These are phyloP conservation scores for Tulasnella sp. DNA, from an alignment of 768 basidiomycete genomes.

Conservation along the genomic window DNA sequence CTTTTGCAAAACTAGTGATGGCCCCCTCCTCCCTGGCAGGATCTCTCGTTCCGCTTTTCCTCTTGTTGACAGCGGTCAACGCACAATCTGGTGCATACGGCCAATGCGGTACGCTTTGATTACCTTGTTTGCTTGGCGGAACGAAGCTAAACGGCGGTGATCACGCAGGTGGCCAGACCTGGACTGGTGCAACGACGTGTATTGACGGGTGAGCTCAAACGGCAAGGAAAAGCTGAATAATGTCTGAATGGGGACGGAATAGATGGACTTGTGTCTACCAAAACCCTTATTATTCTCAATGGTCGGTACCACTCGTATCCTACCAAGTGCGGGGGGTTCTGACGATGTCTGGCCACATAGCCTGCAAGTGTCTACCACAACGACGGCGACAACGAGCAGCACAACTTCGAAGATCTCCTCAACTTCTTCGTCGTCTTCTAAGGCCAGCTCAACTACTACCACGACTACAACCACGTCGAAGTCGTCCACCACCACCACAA, in stretches of 20 bases:
- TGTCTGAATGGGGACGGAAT: neutral
- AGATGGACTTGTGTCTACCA: slow-evolving; percentile 15
- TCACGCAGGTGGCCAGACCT: slow-evolving; percentile 35
- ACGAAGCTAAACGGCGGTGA: neutral
- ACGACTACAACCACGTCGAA: neutral
- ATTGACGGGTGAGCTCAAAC: slow-evolving; percentile 32
- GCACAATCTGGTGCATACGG: neutral
- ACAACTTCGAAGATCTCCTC: slow-evolving; percentile 2
- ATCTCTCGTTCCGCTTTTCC: neutral
- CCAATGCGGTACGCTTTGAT: neutral
- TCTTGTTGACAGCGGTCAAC: neutral
- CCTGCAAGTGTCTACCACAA: neutral
- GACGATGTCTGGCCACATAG: neutral
- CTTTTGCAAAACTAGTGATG: neutral
- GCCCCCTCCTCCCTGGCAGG: neutral
- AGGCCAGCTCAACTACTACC: neutral
- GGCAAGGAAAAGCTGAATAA: no score
- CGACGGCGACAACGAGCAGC: slow-evolving; percentile 18
- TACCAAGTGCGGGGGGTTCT: neutral
- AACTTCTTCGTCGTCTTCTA: slow-evolving; percentile 1
- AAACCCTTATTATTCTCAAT: neutral
- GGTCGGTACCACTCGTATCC: neutral
- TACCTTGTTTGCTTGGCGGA: neutral
- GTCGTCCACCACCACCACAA: slow-evolving; percentile 27
- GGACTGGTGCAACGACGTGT: slow-evolving; percentile 40